Base-by-base conservation (phyloP, 2,329 filamentous ascomycete genomes). In the Ceratocystis harringtonii region DNA sequence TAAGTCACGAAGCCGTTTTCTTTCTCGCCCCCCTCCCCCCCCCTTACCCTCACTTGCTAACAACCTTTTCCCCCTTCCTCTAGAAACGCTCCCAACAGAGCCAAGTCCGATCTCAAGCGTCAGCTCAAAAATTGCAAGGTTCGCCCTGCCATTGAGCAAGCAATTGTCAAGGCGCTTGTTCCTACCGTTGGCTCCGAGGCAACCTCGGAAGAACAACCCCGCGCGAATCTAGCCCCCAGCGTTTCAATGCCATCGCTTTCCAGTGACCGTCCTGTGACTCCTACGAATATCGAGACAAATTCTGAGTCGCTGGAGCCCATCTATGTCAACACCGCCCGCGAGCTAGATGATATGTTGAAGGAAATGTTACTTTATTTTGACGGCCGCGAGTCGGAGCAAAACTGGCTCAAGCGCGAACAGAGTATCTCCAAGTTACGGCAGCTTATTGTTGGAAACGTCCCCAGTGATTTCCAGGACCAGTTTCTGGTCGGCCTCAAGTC, bases 401-500 rank as follows among this genome's bases (percentile, higher is more conserved):
- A 97, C 72, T 97, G 92, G 92, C 74, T 89, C 70, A 86, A 87
- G 70, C 83, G 92, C 73, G 92, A 97, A 74, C 88, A 92, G 76
- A 87, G 84, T 72, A 81, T 91, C 45, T 81, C 81, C 6, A 92
- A 88, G 69, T 76, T 97, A 61, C 84, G 92, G 63, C 83, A 85
- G 69, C 80, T 96, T 30, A 84, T 90, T 62, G 89, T 87, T 68
- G 92, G 92, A 65, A 97, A 97, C 73, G 88, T 87, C 4, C 84
- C 88, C 0, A 81, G 82, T 30, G 90, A 95, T 68, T 96, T 88
- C 71, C 80, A 84, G 50, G 84, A 85, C 36, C 78, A 81, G 2
- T 95, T 91, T 71, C 73, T 95, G 50, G 75, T 78, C 2, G 84
- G 84, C 22, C 81, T 95, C 68, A 90, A 91, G 70, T 79, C 78